A percentile compares a stretch with the other conserved stretches of the same genome.
These are phyloP conservation scores for Cnidoscolus chayamansa DNA, from an alignment of 441 rosid genomes.

Conservation along the genomic window DNA sequence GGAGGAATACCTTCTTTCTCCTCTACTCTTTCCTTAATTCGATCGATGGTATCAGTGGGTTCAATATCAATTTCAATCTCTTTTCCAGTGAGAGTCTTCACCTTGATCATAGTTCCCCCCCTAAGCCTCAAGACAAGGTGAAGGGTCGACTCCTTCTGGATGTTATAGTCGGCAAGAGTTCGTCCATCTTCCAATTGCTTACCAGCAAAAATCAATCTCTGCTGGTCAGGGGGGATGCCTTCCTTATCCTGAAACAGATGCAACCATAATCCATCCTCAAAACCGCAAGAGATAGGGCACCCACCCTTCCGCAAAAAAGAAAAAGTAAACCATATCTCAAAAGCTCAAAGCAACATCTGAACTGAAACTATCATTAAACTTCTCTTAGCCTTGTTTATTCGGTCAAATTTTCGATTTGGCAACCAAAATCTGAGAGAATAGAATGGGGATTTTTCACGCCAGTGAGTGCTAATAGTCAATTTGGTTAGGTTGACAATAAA, in stretches of 20 bases:
- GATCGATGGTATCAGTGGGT: conserved; percentile 85
- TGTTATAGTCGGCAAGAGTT: conserved; percentile 82
- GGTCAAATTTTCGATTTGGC: no score
- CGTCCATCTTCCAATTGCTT: conserved; percentile 52
- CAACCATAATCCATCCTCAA: no score
- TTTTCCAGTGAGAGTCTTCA: conserved; percentile 75
- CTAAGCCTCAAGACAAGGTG: conserved; percentile 87
- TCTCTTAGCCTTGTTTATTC: no score
- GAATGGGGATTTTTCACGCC: no score
- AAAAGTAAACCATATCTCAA: no score
- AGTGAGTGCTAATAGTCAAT: no score
- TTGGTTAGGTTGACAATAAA: no score
- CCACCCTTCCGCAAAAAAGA: no score
- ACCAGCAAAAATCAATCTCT: conserved; percentile 79
- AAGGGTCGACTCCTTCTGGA: conserved; percentile 92
- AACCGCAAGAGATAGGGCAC: no score
- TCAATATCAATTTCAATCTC: conserved; percentile 94
- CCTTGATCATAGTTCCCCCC: conserved; percentile 47
- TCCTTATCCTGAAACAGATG: conserved; percentile 62
- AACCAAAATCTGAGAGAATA: no score
- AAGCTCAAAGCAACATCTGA: no score
- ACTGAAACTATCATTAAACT: no score
- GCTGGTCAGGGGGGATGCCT: conserved; percentile 63
- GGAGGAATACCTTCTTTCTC: conserved; percentile 83
- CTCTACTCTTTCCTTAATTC: conserved; percentile 92